A percentile compares a stretch with the other conserved stretches of the same genome.
phyloP scores from a whole-genome alignment of 2,329 filamentous ascomycete species.

The Fusarium duplospermum region DNA sequence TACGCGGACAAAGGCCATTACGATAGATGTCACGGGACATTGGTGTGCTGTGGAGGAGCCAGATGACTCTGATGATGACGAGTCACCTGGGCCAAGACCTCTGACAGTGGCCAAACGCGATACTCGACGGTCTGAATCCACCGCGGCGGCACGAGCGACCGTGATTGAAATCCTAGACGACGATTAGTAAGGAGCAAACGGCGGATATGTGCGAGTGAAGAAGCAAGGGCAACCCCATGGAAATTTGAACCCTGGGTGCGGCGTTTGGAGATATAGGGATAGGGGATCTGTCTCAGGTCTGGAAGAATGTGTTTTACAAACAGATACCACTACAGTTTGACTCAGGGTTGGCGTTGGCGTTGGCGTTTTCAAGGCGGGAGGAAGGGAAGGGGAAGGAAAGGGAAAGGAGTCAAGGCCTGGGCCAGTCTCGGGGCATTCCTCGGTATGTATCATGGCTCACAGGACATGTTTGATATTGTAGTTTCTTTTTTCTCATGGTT shows the following conservation, averaged over 20 bases:
- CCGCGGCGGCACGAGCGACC: slow-evolving; percentile 4
- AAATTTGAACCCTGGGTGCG: background rate
- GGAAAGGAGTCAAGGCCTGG: background rate
- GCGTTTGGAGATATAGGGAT: slow-evolving; percentile 26
- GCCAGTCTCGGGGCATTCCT: background rate
- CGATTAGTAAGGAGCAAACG: slow-evolving; percentile 9
- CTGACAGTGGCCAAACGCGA: background rate
- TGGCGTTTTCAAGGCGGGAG: slow-evolving; percentile 26
- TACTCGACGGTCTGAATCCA: slow-evolving; percentile 19
- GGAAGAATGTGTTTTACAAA: slow-evolving; percentile 27
- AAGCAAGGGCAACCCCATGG: background rate
- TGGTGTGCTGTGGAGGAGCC: slow-evolving; percentile 50
- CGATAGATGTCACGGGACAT: slow-evolving; percentile 44
- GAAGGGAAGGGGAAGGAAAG: background rate
- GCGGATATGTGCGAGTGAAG: background rate
- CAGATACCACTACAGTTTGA: slow-evolving; percentile 33
- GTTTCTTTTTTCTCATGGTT: background rate
- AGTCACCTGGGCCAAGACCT: slow-evolving; percentile 27
- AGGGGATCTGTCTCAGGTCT: slow-evolving; percentile 6
- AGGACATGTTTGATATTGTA: slow-evolving; percentile 4
- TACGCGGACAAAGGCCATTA: slow-evolving; percentile 46
- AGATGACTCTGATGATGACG: slow-evolving; percentile 43
- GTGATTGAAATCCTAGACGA: slow-evolving; percentile 48
- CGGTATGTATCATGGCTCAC: background rate
- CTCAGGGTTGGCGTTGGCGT: slow-evolving; percentile 1